These are phyloP conservation scores for Fraxinus sp. DNA, from an alignment of 305 asterid species.

Conservation along the genomic window DNA sequence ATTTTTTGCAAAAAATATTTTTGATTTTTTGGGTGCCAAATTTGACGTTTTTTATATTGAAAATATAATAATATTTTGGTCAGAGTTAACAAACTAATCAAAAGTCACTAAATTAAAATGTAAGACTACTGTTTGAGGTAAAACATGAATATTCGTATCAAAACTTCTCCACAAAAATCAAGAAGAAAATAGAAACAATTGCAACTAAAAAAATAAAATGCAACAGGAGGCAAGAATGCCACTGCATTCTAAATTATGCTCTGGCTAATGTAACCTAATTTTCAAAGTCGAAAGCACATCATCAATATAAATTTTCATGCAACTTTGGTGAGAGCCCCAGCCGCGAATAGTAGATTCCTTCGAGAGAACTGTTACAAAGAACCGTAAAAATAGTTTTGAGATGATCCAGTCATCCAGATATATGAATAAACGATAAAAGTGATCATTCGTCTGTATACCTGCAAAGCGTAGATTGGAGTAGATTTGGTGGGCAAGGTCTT, in stretches of 20 bases:
- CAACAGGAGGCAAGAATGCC: neutral
- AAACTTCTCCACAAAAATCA: neutral
- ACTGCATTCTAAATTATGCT: neutral
- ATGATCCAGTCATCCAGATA: constrained; percentile 2
- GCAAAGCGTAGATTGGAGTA: constrained; percentile 81
- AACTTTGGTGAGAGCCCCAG: constrained; percentile 74
- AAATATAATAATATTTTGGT: neutral
- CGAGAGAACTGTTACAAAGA: constrained; percentile 67
- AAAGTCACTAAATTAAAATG: neutral
- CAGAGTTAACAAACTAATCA: neutral
- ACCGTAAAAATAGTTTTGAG: constrained; percentile 8
- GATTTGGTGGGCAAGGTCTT: constrained; percentile 85
- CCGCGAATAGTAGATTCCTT: constrained; percentile 88
- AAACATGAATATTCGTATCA: neutral
- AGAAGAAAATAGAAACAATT: neutral
- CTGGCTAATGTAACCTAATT: neutral
- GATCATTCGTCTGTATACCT: constrained; percentile 37
- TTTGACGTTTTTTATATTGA: neutral
- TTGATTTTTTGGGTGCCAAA: neutral
- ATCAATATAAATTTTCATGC: constrained; percentile 6
- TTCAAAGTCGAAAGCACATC: neutral
- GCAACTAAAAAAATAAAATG: neutral
- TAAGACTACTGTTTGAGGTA: neutral
- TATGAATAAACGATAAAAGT: constrained; percentile 9
- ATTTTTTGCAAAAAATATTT: neutral